phyloP scores from a whole-genome alignment of 192 early-diverging fungal species.

The Gamsiella multidivaricata region DNA sequence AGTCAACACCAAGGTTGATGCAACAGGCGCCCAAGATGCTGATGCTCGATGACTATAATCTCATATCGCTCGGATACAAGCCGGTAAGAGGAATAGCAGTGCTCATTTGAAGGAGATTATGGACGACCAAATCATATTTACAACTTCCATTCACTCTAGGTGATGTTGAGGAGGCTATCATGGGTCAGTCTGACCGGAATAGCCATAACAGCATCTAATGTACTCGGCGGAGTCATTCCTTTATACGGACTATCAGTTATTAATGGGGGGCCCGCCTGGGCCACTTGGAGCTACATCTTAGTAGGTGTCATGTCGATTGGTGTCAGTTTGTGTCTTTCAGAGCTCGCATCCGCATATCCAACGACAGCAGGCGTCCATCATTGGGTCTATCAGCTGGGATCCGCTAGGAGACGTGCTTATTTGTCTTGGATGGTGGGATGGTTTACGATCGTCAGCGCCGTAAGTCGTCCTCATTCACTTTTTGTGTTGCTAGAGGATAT shows the following conservation, averaged over 20 bases:
- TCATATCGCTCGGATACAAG: slow-evolving; percentile 46
- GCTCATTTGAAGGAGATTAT: background rate
- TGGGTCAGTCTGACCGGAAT: slow-evolving; percentile 38
- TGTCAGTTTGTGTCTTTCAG: slow-evolving; percentile 30
- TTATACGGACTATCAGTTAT: slow-evolving; percentile 28
- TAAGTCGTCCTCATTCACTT: slow-evolving; percentile 6
- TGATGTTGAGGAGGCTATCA: slow-evolving; percentile 24
- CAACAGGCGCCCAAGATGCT: slow-evolving; percentile 33
- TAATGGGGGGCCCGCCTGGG: slow-evolving; percentile 46
- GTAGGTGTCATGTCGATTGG: slow-evolving; percentile 32
- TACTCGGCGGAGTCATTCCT: slow-evolving; percentile 23
- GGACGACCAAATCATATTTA: background rate
- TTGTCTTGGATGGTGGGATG: slow-evolving; percentile 49
- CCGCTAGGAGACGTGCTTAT: slow-evolving; percentile 12
- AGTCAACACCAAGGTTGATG: slow-evolving; percentile 17
- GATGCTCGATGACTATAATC: slow-evolving; percentile 44
- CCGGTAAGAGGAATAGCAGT: slow-evolving; percentile 21
- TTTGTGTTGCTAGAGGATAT: background rate
- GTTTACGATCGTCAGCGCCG: slow-evolving; percentile 39
- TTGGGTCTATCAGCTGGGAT: slow-evolving; percentile 44
- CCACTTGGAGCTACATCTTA: slow-evolving; percentile 31
- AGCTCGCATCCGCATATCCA: slow-evolving; percentile 41
- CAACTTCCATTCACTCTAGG: background rate
- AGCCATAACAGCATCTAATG: slow-evolving; percentile 17
- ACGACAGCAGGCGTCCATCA: slow-evolving; percentile 40